Evolutionary conservation across 2,329 filamentous ascomycete species (phyloP), one percentile per base, ranked within the genome.

Genomic region (Capronia americana): DNA sequence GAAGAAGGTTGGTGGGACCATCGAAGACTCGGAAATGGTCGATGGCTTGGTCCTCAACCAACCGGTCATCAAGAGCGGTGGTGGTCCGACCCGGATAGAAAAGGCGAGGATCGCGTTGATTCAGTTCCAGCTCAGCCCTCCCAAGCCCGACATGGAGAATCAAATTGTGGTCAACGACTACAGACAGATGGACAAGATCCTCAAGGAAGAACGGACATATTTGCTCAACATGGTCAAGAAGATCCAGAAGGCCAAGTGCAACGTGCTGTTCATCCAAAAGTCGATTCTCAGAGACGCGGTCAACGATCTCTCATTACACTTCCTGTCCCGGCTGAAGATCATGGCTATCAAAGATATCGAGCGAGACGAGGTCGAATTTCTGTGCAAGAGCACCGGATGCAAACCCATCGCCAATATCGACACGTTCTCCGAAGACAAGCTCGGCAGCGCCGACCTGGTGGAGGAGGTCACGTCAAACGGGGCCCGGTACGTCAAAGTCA

Each of bases 211-310:
- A 84, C 92, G 95, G 73, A 92, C 95, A 73, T 99, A 99, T 81
- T 88, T 99, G 71, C 87, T 99, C 66, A 98, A 98, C 85, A 92
- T 99, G 88, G 93, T 96, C 77, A 98, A 99, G 88, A 99, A 98
- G 87, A 99, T 99, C 81, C 97, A 98, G 84, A 99, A 98, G 86
- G 93, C 95, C 73, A 99, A 98, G 85, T 99, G 95, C 84, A 99
- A 99, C 75, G 95, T 99, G 51, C 88, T 98, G 53, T 85, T 99
- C 73, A 98, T 99, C 74, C 95, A 99, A 78, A 99, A 99, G 83
- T 98, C 94, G 14, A 99, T 99, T 74, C 88, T 99, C 66, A 90
- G 95, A 74, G 95, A 99, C 76, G 95, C 95, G 41, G 93, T 99
- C 79, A 99, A 99, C 83, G 95, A 99, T 75, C 86, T 99, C 65